A percentile compares a stretch with the other conserved stretches of the same genome.
phyloP scores from a whole-genome alignment of 2,329 filamentous ascomycete species.

The Colletotrichum zoysiae region DNA sequence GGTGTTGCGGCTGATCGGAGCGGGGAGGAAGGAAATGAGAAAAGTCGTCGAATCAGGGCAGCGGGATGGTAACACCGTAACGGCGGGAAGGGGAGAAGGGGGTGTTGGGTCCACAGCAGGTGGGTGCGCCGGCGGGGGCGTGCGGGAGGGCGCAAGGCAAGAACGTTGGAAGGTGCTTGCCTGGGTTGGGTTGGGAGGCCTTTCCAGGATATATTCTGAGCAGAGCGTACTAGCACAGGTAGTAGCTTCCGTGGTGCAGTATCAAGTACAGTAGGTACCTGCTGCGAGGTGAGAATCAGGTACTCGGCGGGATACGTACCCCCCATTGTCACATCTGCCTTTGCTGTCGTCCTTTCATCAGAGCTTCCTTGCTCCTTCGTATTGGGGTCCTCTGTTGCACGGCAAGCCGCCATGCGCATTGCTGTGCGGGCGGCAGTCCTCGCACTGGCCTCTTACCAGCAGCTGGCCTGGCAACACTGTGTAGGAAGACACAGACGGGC shows the following conservation, averaged over 20 bases:
- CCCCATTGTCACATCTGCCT: constrained; percentile 30
- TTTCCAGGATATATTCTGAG: not conserved
- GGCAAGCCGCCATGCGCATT: not conserved
- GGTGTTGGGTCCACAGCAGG: constrained; percentile 22
- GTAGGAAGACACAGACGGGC: no score
- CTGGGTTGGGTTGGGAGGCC: not conserved
- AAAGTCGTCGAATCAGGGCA: constrained; percentile 30
- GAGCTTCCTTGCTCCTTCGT: constrained; percentile 19
- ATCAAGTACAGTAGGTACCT: no score
- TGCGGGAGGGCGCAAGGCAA: constrained; percentile 14
- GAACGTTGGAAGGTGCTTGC: not conserved
- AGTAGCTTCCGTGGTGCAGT: no score
- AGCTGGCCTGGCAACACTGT: constrained; percentile 13
- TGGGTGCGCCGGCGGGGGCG: constrained; percentile 2
- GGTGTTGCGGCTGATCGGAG: not conserved
- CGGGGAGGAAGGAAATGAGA: constrained; percentile 21
- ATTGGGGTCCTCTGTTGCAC: not conserved
- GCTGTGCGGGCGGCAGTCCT: not conserved
- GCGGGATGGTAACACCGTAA: constrained; percentile 14
- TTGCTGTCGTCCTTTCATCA: constrained; percentile 29
- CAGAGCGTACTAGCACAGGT: no score
- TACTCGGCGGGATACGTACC: not conserved
- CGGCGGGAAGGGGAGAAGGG: not conserved
- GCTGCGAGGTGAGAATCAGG: not conserved
- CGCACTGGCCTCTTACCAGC: constrained; percentile 16